These are phyloP conservation scores for Fusarium transvaalense DNA, from an alignment of 2,329 filamentous ascomycete species.

Conservation along the genomic window DNA sequence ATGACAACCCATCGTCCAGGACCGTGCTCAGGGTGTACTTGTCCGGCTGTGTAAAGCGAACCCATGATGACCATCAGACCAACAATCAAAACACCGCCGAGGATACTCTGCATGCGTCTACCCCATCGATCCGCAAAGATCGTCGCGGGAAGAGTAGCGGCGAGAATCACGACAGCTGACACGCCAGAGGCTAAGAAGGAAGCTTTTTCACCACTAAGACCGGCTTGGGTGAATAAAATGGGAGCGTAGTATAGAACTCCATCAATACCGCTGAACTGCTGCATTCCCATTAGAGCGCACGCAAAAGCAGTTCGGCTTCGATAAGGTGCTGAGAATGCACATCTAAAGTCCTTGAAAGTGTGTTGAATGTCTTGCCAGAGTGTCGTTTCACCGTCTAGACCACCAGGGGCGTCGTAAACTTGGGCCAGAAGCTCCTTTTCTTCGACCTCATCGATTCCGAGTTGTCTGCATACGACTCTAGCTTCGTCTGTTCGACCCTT, in stretches of 20 bases:
- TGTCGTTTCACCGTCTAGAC: constrained; percentile 47
- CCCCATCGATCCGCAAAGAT: constrained; percentile 69
- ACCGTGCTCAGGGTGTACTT: constrained; percentile 53
- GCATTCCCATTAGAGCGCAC: constrained; percentile 69
- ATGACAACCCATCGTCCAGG: constrained; percentile 64
- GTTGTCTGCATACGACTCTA: constrained; percentile 52
- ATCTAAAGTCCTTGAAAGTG: constrained; percentile 50
- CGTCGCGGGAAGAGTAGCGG: constrained; percentile 65
- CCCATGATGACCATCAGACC: constrained; percentile 67
- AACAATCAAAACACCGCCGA: constrained; percentile 64
- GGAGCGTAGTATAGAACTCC: constrained; percentile 73
- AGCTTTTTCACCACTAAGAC: constrained; percentile 64
- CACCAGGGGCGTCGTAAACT: constrained; percentile 2
- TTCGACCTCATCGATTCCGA: constrained; percentile 59
- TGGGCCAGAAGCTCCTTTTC: constrained; percentile 55
- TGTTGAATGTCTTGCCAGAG: constrained; percentile 48
- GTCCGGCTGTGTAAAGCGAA: constrained; percentile 60
- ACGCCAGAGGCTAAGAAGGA: constrained; percentile 71
- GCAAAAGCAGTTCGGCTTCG: constrained; percentile 63
- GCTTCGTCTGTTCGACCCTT: constrained; percentile 60
- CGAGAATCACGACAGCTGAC: constrained; percentile 68
- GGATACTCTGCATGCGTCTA: constrained; percentile 64
- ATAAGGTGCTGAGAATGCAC: constrained; percentile 54
- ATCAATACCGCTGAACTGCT: constrained; percentile 72
- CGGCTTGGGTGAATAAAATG: constrained; percentile 69